Base-by-base conservation (phyloP, 108 stramenopile species). In the Nitzschia palea region DNA sequence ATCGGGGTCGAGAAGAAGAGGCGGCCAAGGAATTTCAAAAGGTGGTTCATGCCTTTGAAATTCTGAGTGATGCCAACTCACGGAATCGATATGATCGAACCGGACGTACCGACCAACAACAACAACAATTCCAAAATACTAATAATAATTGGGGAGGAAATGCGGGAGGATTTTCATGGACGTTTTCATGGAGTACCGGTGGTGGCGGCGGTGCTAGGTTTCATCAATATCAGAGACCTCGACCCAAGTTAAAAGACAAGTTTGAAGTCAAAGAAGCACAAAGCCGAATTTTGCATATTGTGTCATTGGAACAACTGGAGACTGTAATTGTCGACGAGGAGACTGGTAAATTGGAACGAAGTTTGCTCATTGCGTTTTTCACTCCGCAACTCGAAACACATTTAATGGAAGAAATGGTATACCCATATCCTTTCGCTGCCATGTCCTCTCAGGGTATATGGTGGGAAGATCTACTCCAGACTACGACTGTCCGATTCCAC, bases 401-500 rank as follows among this genome's bases (percentile, higher is more conserved):
- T 44, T 69, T 80, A 0, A 70, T 76, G 53, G 83, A 84, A 26
- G 79, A 82, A 62, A 74, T 87, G 76, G 79, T 81, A n/a, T 87
- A 80, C 58, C 86, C 86, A 0, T 87, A 79, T 63, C 86, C 86
- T 4, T 87, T 87, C 60, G 83, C 83, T 3, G 86, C 62, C 36
- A 82, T 76, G 75, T 80, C 79, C 5, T 27, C 59, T 28, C 83
- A 87, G 56, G 66, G 64, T 8, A 82, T 87, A 59, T 87, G 86
- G 86, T 87, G 86, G 86, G 86, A 87, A 62, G 82, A 83, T 28
- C 25, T 87, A 15, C 51, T 87, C 40, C 86, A 87, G 65, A 87
- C 86, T 5, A 70, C 80, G 4, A 44, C 68, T 48, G 76, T 87
- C 28, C 78, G 83, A n/a, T 87, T 68, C 32, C 71, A 87, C 65